These are phyloP conservation scores for Trichophyton mentagrophytes DNA, from an alignment of 2,329 filamentous ascomycete species.

Conservation along the genomic window DNA sequence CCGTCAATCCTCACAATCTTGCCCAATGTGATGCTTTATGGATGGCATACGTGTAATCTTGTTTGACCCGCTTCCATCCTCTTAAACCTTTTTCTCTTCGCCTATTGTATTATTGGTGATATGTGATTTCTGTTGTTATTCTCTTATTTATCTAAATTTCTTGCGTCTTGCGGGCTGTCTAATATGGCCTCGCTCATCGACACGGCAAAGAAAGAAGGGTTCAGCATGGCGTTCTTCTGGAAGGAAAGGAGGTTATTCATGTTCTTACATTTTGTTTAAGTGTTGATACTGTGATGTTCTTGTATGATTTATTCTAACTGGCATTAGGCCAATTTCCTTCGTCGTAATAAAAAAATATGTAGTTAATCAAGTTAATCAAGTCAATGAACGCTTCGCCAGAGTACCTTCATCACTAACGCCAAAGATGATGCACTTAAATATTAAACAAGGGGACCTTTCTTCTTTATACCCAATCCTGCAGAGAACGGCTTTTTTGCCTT, in stretches of 20 bases:
- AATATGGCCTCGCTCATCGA: background rate
- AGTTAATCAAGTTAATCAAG: background rate
- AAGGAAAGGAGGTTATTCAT: constrained; percentile 1
- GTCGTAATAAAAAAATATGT: background rate
- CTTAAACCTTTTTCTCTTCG: constrained; percentile 27
- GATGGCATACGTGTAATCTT: constrained; percentile 68
- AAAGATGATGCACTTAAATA: constrained; percentile 33
- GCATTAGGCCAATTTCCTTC: background rate
- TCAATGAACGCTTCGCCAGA: background rate
- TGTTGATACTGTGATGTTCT: background rate
- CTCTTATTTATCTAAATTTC: constrained; percentile 7
- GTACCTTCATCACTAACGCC: background rate
- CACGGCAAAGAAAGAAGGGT: background rate
- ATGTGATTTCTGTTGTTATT: background rate
- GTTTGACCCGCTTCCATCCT: background rate
- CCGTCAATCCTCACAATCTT: constrained; percentile 82
- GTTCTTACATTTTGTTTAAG: background rate
- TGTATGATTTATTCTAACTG: background rate
- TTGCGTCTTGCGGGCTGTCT: background rate
- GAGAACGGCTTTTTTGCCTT: constrained; percentile 81
- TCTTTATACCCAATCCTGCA: constrained; percentile 72
- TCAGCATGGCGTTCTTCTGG: constrained; percentile 1
- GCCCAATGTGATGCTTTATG: constrained; percentile 82
- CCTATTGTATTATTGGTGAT: background rate
- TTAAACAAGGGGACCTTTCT: constrained; percentile 45